A percentile compares a stretch with the other conserved stretches of the same genome.
phyloP scores from a whole-genome alignment of 768 basidiomycete genomes.

The Gautieria morchelliformis region DNA sequence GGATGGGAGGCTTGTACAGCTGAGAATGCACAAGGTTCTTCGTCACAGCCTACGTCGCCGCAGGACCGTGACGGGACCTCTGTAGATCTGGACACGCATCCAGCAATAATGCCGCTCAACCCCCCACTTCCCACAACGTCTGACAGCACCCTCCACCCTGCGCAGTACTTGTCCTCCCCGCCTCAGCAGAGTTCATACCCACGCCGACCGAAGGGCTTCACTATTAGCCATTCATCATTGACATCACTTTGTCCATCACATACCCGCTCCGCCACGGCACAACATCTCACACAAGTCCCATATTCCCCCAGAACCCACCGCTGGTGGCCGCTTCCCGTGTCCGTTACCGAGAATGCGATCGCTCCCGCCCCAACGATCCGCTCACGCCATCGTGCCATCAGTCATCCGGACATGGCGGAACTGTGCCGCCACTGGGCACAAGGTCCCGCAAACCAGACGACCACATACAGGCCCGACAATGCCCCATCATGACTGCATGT shows the following conservation, averaged over 20 bases:
- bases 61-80: conserved; percentile 10
- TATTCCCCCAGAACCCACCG: not conserved
- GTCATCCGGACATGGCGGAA: conserved; percentile 48
- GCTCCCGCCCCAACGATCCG: conserved; percentile 41
- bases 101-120: not conserved
- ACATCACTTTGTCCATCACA: not conserved
- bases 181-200: conserved; percentile 1
- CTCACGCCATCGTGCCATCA: conserved; percentile 26
- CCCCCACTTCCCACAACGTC: conserved; percentile 4
- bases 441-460: conserved; percentile 54
- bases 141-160: not conserved
- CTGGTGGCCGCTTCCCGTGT: not conserved
- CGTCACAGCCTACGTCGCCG: not conserved
- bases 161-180: not conserved
- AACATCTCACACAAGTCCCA: not conserved
- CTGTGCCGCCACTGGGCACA: conserved; percentile 51
- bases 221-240: conserved; percentile 26
- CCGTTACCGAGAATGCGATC: conserved; percentile 13
- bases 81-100: not conserved
- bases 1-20: not conserved
- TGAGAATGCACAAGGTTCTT: not conserved
- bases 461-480: conserved; percentile 25
- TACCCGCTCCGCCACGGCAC: not conserved
- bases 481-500: not conserved
- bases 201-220: conserved; percentile 14